Percentiles rank a stretch among this genome's conserved stretches.
phyloP scores from a whole-genome alignment of 192 early-diverging fungal genomes.

The Coemansia guatemalensis region DNA sequence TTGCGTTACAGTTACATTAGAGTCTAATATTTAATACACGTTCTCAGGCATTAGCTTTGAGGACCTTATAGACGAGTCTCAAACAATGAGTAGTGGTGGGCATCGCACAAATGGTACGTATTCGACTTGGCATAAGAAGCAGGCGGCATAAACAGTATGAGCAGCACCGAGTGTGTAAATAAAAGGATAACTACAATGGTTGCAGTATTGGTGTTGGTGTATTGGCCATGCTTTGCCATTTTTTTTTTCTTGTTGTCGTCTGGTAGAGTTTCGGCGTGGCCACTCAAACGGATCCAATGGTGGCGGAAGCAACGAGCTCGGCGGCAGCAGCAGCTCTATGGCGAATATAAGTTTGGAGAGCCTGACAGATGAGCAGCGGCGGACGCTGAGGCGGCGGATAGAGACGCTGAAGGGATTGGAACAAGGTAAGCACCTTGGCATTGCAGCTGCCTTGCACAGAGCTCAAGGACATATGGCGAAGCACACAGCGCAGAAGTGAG shows the following conservation, averaged over 20 bases:
- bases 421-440: conserved; percentile 26
- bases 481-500: background rate
- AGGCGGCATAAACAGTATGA: too few relatives aligned
- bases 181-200: background rate
- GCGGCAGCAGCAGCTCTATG: conserved; percentile 9
- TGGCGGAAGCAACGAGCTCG: conserved; percentile 9
- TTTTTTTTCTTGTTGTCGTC: background rate
- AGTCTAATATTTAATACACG: background rate
- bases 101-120: conserved; percentile 40
- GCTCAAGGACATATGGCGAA: background rate
- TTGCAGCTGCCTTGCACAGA: background rate
- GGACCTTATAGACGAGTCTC: background rate
- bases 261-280: conserved; percentile 34
- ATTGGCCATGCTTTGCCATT: background rate
- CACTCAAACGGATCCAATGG: conserved; percentile 14
- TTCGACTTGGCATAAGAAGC: background rate
- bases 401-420: conserved; percentile 38
- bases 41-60: background rate
- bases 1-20: background rate
- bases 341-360: conserved; percentile 20
- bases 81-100: conserved; percentile 1
- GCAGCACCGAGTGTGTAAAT: too few relatives aligned
- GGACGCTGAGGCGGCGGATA: conserved; percentile 42
- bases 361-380: conserved; percentile 45
- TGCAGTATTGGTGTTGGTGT: background rate